Evolutionary conservation across 768 basidiomycete genomes (phyloP), one percentile per base, ranked within the genome.

Genomic region (Rickenella mellea): DNA sequence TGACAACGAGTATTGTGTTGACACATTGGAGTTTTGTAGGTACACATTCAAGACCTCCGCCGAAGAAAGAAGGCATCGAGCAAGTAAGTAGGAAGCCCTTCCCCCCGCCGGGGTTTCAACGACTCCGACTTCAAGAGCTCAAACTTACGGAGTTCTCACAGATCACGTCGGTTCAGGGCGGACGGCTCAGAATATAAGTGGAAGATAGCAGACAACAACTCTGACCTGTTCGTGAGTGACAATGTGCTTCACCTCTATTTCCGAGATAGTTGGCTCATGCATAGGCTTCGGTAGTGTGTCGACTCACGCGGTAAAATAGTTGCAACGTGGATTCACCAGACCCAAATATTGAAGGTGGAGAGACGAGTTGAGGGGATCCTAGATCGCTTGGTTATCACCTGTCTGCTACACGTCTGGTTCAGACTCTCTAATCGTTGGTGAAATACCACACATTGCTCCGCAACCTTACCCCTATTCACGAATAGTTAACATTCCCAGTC

Each of bases 161-260:
- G 76, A 43, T 77, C 76, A 9, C 69, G 76, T 44, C 59, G 75
- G 21, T 78, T 77, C 61, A 75, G 69, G 49, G 71, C 57, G 10
- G 57, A 54, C 5, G 66, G 67, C 27, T 52, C 60, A 22, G 69
- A 72, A 49, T 78, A 77, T 61, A 78, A 76, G 48, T 78, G 76
- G 76, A 78, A 73, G 55, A 55, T 68, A 27, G 54, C 55, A 38
- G 65, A 68, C 31, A 66, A 70, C 39, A 63, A 62, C 38, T 45
- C 35, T 27, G 67, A 73, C 51, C 60, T 78, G 39, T 58, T 66
- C 42, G 76, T 76, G 51, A 48, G 74, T 54, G 19, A 26, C 27
- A 36, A 28, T 8, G 30, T 33, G 24, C 35, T 20, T 36, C 33
- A 27, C 11, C 11, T 28, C 19, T 19, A 10, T 36, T 36, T 36